Conservation (phyloP, 2,329 filamentous ascomycete genomes). For the Cytospora piceicola region DNA sequence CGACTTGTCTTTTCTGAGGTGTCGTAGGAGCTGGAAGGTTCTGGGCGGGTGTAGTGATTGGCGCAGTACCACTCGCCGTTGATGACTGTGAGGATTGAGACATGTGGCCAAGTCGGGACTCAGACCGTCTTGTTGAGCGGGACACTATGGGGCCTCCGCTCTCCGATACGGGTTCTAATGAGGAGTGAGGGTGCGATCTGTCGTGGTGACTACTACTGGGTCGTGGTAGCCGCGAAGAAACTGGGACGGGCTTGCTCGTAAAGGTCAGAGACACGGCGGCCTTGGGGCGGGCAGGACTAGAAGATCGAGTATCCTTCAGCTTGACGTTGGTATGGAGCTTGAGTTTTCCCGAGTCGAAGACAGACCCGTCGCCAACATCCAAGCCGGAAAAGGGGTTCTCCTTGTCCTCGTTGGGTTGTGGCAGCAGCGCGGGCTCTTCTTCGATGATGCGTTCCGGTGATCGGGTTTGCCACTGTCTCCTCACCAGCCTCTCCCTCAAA, state of each 20-base stretch:
- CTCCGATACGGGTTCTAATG: slow-evolving; percentile 91
- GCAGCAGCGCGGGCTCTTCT: slow-evolving; percentile 36
- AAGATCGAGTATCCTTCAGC: slow-evolving; percentile 71
- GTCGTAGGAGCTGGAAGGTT: slow-evolving; percentile 58
- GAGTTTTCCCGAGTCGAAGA: slow-evolving; percentile 79
- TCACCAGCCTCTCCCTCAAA: slow-evolving; percentile 72
- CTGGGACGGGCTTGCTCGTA: slow-evolving; percentile 70
- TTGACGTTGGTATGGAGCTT: slow-evolving; percentile 92
- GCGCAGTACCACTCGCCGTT: slow-evolving; percentile 57
- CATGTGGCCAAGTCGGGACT: slow-evolving; percentile 70
- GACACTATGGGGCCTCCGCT: slow-evolving; percentile 71
- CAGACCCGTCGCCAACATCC: slow-evolving; percentile 81
- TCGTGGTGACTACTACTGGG: slow-evolving; percentile 67
- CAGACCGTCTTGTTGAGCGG: slow-evolving; percentile 62
- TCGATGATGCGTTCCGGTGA: slow-evolving; percentile 56
- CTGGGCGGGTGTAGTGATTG: slow-evolving; percentile 56
- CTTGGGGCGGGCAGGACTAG: slow-evolving; percentile 72
- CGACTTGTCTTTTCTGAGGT: slow-evolving; percentile 64
- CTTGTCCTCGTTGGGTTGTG: slow-evolving; percentile 46
- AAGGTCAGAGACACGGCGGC: slow-evolving; percentile 88
- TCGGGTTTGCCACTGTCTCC: slow-evolving; percentile 67
- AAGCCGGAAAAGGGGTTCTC: slow-evolving; percentile 88
- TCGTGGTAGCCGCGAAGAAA: slow-evolving; percentile 75
- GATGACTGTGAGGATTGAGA: slow-evolving; percentile 67
- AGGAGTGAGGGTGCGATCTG: slow-evolving; percentile 67